These are phyloP conservation scores for Termitomyces sp. DNA, from an alignment of 768 basidiomycete genomes.

Conservation along the genomic window DNA sequence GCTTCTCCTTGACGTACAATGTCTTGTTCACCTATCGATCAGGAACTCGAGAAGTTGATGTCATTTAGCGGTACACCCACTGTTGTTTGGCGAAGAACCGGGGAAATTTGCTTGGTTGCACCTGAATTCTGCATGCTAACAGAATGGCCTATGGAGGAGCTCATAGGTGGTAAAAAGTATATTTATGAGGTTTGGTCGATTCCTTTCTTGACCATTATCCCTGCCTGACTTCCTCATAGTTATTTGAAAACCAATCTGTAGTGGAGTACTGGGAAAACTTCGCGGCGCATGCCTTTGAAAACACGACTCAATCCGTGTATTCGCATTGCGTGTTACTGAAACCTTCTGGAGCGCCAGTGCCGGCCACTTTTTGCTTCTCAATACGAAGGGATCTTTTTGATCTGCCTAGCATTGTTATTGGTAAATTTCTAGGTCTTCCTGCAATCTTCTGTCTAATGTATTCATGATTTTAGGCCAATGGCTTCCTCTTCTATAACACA, in stretches of 20 bases:
- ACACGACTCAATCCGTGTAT: slow-evolving; percentile 92
- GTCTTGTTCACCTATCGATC: slow-evolving; percentile 6
- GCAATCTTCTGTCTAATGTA: slow-evolving; percentile 3
- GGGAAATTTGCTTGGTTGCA: slow-evolving; percentile 95
- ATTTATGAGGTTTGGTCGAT: slow-evolving; percentile 53
- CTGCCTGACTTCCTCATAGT: slow-evolving; percentile 35
- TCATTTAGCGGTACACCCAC: slow-evolving; percentile 97
- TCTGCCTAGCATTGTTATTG: slow-evolving; percentile 84
- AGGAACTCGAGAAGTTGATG: slow-evolving; percentile 97
- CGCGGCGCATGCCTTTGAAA: slow-evolving; percentile 95
- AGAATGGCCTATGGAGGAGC: slow-evolving; percentile 83
- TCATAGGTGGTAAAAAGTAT: slow-evolving; percentile 55
- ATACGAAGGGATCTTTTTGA: slow-evolving; percentile 92
- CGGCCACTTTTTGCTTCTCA: slow-evolving; percentile 93
- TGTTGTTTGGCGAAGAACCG: slow-evolving; percentile 95
- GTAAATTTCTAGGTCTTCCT: slow-evolving; percentile 32
- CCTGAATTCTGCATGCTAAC: slow-evolving; percentile 95
- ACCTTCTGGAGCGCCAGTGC: slow-evolving; percentile 77
- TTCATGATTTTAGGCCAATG: slow-evolving; percentile 65
- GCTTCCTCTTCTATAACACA: slow-evolving; percentile 66
- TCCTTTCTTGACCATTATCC: not conserved
- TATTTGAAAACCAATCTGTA: slow-evolving; percentile 93
- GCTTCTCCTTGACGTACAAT: slow-evolving; percentile 10
- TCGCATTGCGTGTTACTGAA: slow-evolving; percentile 88
- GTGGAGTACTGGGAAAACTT: slow-evolving; percentile 98